Conservation (phyloP, 2,329 filamentous ascomycete species). For the Leptodontidium sp. region DNA sequence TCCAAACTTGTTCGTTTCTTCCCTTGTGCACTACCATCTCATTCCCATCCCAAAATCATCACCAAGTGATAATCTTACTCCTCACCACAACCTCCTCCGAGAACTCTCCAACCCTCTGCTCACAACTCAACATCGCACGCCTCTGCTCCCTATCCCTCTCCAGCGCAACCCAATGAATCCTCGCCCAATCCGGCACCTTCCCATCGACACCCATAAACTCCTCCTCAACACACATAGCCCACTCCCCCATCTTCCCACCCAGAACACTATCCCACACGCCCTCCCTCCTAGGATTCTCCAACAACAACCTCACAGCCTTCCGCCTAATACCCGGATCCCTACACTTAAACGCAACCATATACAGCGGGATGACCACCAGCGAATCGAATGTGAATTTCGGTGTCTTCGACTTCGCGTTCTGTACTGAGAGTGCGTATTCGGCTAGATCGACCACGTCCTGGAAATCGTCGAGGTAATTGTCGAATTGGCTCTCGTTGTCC, state of each 20-base stretch:
- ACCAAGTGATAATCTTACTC: constrained; percentile 26
- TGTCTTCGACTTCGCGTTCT: constrained; percentile 8
- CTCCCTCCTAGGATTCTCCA: constrained; percentile 64
- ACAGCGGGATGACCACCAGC: constrained; percentile 69
- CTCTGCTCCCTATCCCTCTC: constrained; percentile 22
- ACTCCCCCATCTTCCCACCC: constrained; percentile 22
- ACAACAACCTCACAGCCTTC: constrained; percentile 66
- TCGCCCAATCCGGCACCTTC: constrained; percentile 29
- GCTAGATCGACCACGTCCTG: constrained; percentile 16
- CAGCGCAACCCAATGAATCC: constrained; percentile 26
- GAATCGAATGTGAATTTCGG: constrained; percentile 64
- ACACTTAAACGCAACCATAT: constrained; percentile 69
- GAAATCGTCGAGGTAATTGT: constrained; percentile 23
- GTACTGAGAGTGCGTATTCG: constrained; percentile 15
- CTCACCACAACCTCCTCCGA: constrained; percentile 14
- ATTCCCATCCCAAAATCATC: neutral
- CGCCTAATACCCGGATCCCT: constrained; percentile 63
- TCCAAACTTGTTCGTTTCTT: neutral
- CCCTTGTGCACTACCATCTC: no score
- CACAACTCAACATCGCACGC: constrained; percentile 26
- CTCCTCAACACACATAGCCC: constrained; percentile 33
- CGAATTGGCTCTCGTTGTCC: constrained; percentile 22
- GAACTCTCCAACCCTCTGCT: constrained; percentile 20
- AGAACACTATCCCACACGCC: constrained; percentile 66
- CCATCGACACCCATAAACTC: constrained; percentile 22